phyloP scores from a whole-genome alignment of 441 rosid genomes.

The Euphorbia corollata region DNA sequence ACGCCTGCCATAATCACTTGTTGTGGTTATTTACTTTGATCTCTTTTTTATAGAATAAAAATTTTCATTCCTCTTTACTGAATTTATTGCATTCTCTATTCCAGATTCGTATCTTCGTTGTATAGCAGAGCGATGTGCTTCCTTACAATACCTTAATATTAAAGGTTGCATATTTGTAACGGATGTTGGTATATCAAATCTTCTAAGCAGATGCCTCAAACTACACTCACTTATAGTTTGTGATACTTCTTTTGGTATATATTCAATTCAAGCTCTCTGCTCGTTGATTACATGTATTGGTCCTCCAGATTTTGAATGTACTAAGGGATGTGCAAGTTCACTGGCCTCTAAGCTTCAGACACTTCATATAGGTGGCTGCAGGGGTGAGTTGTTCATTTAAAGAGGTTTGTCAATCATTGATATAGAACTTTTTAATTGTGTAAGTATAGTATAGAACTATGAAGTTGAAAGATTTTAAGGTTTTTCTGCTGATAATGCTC shows the following conservation, averaged over 20 bases:
- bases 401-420: neutral
- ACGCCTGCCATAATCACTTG: neutral
- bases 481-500: conserved; percentile 3
- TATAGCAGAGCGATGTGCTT: conserved; percentile 38
- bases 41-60: neutral
- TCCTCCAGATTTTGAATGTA: conserved; percentile 23
- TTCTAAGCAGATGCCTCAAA: conserved; percentile 37
- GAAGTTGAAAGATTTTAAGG: neutral
- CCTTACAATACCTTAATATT: conserved; percentile 55
- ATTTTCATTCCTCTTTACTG: conserved; percentile 10
- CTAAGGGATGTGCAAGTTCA: conserved; percentile 27
- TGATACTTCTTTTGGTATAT: conserved; percentile 58
- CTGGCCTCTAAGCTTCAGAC: conserved; percentile 50
- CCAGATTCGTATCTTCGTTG: conserved; percentile 53
- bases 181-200: conserved; percentile 55
- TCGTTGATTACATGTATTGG: conserved; percentile 21
- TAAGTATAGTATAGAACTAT: neutral
- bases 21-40: neutral
- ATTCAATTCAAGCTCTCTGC: conserved; percentile 57
- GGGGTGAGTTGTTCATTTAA: conserved; percentile 38
- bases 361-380: conserved; percentile 70
- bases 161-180: conserved; percentile 62
- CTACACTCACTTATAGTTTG: conserved; percentile 61
- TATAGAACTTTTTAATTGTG: conserved; percentile 8
- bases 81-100: conserved; percentile 21